Evolutionary conservation across 164 flowering plant species (phyloP).

Genomic region (Taxillus chinensis): DNA sequence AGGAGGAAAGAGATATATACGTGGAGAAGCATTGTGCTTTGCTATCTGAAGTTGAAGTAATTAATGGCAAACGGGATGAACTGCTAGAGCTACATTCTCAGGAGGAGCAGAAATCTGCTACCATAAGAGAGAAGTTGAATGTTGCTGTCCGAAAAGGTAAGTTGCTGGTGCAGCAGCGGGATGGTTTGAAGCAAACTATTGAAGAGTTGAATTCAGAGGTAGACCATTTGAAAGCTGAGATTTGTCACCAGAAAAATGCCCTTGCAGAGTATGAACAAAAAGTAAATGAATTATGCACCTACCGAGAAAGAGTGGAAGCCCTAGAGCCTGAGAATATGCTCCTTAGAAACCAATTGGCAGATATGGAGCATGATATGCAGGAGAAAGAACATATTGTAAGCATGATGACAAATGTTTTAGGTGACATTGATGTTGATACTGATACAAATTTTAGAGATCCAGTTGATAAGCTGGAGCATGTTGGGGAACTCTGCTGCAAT

Average conservation of each 20-base stretch:
- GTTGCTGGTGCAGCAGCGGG: conserved; percentile 86
- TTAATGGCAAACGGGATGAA: conserved; percentile 33
- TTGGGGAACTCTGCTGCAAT: conserved; percentile 36
- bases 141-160: conserved; percentile 97
- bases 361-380: conserved; percentile 41
- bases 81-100: conserved; percentile 50
- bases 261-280: conserved; percentile 45
- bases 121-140: conserved; percentile 81
- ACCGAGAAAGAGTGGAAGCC: conserved; percentile 31
- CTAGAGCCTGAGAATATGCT: conserved; percentile 43
- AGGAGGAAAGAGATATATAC: conserved; percentile 53
- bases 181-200: conserved; percentile 65
- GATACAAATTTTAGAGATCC: conserved; percentile 36
- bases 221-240: conserved; percentile 45
- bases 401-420: conserved; percentile 31
- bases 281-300: conserved; percentile 34
- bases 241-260: conserved; percentile 26
- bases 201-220: conserved; percentile 56
- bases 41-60: conserved; percentile 36
- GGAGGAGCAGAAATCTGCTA: conserved; percentile 84
- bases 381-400: conserved; percentile 38
- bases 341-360: conserved; percentile 42
- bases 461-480: conserved; percentile 39
- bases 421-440: conserved; percentile 35
- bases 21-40: conserved; percentile 40